Evolutionary conservation across 1,284 basidiomycete genomes (phyloP).

Genomic region (Malassezia furfur): DNA sequence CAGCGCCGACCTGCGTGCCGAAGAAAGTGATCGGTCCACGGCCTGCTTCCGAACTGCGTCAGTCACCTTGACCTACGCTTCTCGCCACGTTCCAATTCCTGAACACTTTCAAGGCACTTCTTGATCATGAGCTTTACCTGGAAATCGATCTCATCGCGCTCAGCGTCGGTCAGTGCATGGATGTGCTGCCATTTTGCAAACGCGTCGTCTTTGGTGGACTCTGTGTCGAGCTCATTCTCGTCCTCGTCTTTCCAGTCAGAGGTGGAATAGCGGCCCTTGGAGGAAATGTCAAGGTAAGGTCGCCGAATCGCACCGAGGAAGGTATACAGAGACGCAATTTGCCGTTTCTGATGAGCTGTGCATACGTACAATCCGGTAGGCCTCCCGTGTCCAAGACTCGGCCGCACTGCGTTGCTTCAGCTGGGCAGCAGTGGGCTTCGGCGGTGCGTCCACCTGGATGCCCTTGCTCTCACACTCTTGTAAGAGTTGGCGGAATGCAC

Average conservation of each 20-base stretch:
- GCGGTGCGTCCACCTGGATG: neutral
- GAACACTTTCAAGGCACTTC: slow-evolving; percentile 70
- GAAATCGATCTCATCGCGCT: slow-evolving; percentile 80
- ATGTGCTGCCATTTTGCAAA: slow-evolving; percentile 50
- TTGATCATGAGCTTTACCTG: slow-evolving; percentile 72
- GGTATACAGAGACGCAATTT: slow-evolving; percentile 10
- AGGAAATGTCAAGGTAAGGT: slow-evolving; percentile 11
- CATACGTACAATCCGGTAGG: slow-evolving; percentile 8
- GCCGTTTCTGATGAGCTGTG: slow-evolving; percentile 11
- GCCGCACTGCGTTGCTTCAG: slow-evolving; percentile 10
- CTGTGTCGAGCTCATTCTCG: neutral
- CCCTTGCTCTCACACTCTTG: neutral
- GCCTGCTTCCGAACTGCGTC: slow-evolving; percentile 11
- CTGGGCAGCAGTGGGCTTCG: neutral
- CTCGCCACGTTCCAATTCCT: slow-evolving; percentile 72
- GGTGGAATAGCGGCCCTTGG: neutral
- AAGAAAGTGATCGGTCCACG: neutral
- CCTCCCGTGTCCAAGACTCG: slow-evolving; percentile 7
- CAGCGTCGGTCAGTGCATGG: slow-evolving; percentile 64
- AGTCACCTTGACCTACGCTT: slow-evolving; percentile 57
- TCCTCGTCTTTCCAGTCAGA: neutral
- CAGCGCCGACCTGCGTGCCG: neutral
- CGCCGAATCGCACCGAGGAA: slow-evolving; percentile 11
- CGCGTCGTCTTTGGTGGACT: neutral
- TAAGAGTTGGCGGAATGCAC: neutral